Evolutionary conservation across 208 protist species (phyloP).

Genomic region (Trypanosoma brucei): DNA sequence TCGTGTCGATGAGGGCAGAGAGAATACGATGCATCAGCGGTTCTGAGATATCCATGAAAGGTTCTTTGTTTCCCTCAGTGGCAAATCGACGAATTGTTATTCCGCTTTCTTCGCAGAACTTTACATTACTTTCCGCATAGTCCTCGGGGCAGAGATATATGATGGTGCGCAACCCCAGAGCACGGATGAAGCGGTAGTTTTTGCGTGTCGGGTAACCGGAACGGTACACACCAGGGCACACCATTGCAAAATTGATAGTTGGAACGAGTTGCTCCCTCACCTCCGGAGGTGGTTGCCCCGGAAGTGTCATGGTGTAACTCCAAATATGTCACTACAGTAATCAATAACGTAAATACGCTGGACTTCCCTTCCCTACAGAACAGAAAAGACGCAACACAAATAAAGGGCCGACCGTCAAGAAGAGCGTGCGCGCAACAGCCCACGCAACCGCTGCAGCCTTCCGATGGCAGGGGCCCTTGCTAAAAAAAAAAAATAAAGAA

Average conservation of each 20-base stretch:
- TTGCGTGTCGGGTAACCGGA: conserved; percentile 95
- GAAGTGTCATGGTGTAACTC: background rate
- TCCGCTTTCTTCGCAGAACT: conserved; percentile 88
- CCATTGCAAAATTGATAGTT: conserved; percentile 95
- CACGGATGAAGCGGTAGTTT: conserved; percentile 95
- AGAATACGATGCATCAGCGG: conserved; percentile 87
- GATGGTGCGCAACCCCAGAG: conserved; percentile 91
- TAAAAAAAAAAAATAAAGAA: too few relatives aligned
- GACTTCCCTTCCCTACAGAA: background rate
- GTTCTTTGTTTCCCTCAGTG: conserved; percentile 96
- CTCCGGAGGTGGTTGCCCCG: background rate
- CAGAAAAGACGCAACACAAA: conserved; percentile 11
- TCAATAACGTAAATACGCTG: background rate
- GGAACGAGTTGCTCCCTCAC: conserved; percentile 70
- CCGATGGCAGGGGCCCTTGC: too few relatives aligned
- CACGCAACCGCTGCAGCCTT: too few relatives aligned
- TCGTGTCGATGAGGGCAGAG: conserved; percentile 73
- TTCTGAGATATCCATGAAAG: conserved; percentile 96
- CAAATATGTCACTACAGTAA: too few relatives aligned
- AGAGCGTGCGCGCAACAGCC: background rate
- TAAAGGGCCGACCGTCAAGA: background rate
- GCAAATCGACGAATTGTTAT: conserved; percentile 90
- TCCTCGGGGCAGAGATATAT: conserved; percentile 93
- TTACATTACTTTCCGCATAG: conserved; percentile 90
- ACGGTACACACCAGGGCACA: conserved; percentile 94